Evolutionary conservation across 2,329 filamentous ascomycete genomes (phyloP).

Genomic region (Alternaria incomplexa): DNA sequence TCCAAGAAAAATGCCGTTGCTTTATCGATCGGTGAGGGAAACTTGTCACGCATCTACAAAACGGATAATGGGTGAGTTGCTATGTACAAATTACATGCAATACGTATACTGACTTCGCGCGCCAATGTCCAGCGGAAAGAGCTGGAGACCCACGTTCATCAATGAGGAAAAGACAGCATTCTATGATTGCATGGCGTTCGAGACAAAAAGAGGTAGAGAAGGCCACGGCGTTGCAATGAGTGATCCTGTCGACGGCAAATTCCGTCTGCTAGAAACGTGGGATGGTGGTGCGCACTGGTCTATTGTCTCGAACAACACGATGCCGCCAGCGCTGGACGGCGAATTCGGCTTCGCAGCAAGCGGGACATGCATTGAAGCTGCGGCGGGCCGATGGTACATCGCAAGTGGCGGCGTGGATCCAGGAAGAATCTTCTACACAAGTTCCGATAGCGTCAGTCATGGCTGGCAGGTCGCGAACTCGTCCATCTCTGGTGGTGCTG

Average conservation of each 20-base stretch:
- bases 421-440: constrained; percentile 30
- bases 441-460: constrained; percentile 4
- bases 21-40: constrained; percentile 35
- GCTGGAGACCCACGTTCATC: constrained; percentile 31
- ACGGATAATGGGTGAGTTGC: constrained; percentile 19
- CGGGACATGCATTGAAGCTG: constrained; percentile 36
- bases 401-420: constrained; percentile 34
- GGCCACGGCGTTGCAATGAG: constrained; percentile 34
- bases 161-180: constrained; percentile 33
- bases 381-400: constrained; percentile 36
- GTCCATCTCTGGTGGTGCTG: constrained; percentile 29
- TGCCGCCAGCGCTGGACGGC: constrained; percentile 27
- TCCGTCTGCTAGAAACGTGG: constrained; percentile 36
- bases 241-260: constrained; percentile 37
- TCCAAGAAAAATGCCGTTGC: constrained; percentile 24
- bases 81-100: background rate
- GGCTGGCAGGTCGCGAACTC: constrained; percentile 29
- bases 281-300: constrained; percentile 31
- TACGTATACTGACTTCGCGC: background rate
- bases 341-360: constrained; percentile 36
- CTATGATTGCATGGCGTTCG: constrained; percentile 41
- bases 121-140: constrained; percentile 16
- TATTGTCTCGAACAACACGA: constrained; percentile 14
- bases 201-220: constrained; percentile 11
- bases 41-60: constrained; percentile 30